These are phyloP conservation scores for Saccharomyces pastorianus DNA, from an alignment of 1,139 yeast genomes.

Conservation along the genomic window DNA sequence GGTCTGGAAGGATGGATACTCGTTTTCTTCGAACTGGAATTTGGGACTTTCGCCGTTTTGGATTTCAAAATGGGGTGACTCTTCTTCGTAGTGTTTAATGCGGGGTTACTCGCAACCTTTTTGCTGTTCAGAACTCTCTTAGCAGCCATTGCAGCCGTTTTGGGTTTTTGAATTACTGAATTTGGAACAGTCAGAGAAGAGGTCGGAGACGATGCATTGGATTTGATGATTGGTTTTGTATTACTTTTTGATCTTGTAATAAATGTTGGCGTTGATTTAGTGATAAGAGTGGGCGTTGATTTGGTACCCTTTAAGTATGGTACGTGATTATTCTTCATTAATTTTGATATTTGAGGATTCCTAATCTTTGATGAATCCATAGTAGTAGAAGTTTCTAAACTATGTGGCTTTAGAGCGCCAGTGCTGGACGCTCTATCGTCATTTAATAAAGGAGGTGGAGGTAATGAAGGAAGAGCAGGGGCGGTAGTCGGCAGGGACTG, in stretches of 20 bases:
- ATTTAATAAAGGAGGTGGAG: constrained; percentile 3
- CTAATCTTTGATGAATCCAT: not conserved
- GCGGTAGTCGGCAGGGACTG: not conserved
- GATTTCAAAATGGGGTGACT: not conserved
- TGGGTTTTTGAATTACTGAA: constrained; percentile 6
- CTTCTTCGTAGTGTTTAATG: not conserved
- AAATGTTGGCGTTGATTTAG: constrained; percentile 10
- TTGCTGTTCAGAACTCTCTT: not conserved
- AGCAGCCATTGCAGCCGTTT: constrained; percentile 2
- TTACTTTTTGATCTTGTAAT: constrained; percentile 4
- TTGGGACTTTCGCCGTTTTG: not conserved
- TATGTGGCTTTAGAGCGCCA: constrained; percentile 1
- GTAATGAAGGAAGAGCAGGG: constrained; percentile 4
- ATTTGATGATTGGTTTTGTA: constrained; percentile 2
- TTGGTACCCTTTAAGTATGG: not conserved
- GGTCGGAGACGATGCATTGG: not conserved
- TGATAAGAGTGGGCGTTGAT: not conserved
- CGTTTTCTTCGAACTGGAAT: not conserved
- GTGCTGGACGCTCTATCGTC: not conserved
- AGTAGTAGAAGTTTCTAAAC: not conserved
- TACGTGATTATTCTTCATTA: not conserved
- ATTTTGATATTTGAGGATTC: not conserved
- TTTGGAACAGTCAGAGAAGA: constrained; percentile 5
- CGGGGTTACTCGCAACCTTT: not conserved
- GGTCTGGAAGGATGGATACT: not conserved